A percentile compares a stretch with the other conserved stretches of the same genome.
Evolutionary conservation across 2,329 filamentous ascomycete species (phyloP).

Genomic region (Fusarium brachygibbosum): DNA sequence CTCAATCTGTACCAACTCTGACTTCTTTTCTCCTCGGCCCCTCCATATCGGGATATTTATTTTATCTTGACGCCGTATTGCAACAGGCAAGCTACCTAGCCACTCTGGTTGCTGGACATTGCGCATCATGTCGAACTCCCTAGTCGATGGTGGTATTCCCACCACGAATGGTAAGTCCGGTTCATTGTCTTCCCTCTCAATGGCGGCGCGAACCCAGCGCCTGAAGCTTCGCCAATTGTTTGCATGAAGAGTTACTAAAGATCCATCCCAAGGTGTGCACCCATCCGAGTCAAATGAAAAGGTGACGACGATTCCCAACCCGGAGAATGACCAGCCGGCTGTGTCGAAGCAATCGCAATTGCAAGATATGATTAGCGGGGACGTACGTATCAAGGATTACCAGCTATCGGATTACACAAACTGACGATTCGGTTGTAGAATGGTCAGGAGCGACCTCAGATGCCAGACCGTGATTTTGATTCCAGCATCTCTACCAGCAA

Average conservation of each 20-base stretch:
- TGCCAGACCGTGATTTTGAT: slow-evolving; percentile 30
- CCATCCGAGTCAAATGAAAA: slow-evolving; percentile 40
- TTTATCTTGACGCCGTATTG: slow-evolving; percentile 2
- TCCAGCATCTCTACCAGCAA: slow-evolving; percentile 39
- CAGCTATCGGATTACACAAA: background rate
- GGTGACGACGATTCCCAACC: slow-evolving; percentile 41
- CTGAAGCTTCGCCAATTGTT: background rate
- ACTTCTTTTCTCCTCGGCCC: slow-evolving; percentile 14
- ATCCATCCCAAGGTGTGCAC: slow-evolving; percentile 7
- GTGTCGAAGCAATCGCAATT: slow-evolving; percentile 22
- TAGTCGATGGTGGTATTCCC: slow-evolving; percentile 17
- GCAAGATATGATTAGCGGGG: slow-evolving; percentile 9
- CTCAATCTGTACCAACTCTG: slow-evolving; percentile 20
- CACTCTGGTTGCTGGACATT: background rate
- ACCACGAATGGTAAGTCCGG: slow-evolving; percentile 41
- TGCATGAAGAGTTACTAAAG: slow-evolving; percentile 28
- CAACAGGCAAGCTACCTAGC: background rate
- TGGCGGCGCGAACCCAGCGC: background rate
- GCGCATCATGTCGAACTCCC: slow-evolving; percentile 37
- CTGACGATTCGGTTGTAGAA: slow-evolving; percentile 17
- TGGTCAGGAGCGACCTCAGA: slow-evolving; percentile 16
- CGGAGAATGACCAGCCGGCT: slow-evolving; percentile 29
- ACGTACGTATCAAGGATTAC: slow-evolving; percentile 19
- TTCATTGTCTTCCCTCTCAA: background rate
- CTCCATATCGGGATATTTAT: slow-evolving; percentile 13